A percentile compares a stretch with the other conserved stretches of the same genome.
These are phyloP conservation scores for Handroanthus guayacan DNA, from an alignment of 257 asterid species.

Conservation along the genomic window DNA sequence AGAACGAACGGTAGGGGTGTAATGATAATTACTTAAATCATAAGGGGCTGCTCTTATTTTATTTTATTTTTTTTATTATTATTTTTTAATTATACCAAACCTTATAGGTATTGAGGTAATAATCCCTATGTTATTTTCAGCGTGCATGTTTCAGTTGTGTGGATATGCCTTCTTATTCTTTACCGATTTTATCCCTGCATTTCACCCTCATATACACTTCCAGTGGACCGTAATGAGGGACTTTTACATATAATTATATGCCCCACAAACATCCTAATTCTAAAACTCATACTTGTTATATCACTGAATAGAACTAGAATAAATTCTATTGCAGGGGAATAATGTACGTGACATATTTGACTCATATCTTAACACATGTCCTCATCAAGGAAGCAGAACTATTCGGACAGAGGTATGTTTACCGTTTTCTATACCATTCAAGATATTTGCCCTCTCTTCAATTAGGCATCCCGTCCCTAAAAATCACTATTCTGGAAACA, in stretches of 20 bases:
- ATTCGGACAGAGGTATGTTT: constrained; percentile 81
- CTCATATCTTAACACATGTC: constrained; percentile 81
- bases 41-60: too few species aligned
- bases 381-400: constrained; percentile 97
- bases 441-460: background rate
- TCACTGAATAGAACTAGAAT: too few species aligned
- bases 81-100: too few species aligned
- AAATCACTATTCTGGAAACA: constrained; percentile 34
- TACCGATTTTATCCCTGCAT: background rate
- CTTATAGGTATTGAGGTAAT: too few species aligned
- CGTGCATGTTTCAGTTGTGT: background rate
- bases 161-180: background rate
- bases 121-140: too few species aligned
- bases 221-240: background rate
- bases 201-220: background rate
- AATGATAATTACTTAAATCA: too few species aligned
- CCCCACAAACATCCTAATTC: background rate
- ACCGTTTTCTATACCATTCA: background rate
- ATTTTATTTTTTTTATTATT: too few species aligned
- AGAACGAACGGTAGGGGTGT: too few species aligned
- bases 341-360: constrained; percentile 66
- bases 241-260: background rate
- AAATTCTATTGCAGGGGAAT: constrained; percentile 61
- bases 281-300: background rate
- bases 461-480: background rate